These are phyloP conservation scores for Carex arenaria DNA, from an alignment of 202 grass and related monocot species.

Conservation along the genomic window DNA sequence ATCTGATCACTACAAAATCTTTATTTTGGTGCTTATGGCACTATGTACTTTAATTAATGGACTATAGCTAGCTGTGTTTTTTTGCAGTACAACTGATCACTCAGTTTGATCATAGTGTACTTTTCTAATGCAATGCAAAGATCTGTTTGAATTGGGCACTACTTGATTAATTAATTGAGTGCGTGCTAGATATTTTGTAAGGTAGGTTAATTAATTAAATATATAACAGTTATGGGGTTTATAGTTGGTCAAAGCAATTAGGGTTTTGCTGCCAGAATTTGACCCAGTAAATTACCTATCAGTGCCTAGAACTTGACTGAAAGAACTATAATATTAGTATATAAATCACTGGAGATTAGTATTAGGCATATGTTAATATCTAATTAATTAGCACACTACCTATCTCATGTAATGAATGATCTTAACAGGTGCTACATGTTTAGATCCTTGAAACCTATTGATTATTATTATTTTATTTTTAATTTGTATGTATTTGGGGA, in stretches of 20 bases:
- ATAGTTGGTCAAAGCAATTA: background rate
- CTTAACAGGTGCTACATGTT: background rate
- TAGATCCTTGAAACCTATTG: background rate
- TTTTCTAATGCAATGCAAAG: background rate
- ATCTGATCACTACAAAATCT: background rate
- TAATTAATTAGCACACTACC: background rate
- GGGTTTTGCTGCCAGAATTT: background rate
- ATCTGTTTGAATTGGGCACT: background rate
- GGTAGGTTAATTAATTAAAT: background rate
- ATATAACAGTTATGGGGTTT: background rate
- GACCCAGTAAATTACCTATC: background rate
- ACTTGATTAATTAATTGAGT: background rate
- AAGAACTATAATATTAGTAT: background rate
- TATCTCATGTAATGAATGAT: background rate
- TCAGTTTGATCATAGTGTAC: background rate
- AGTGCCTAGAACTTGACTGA: conserved; percentile 4
- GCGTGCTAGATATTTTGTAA: background rate
- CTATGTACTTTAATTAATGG: background rate
- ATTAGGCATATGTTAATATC: background rate
- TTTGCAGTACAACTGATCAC: background rate
- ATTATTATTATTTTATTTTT: background rate
- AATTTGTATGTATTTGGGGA: background rate
- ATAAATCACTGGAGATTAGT: background rate
- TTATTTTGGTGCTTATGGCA: background rate
- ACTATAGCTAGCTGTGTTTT: background rate